Conservation (phyloP, 768 basidiomycete species). For the Asterophora lycoperdoides region DNA sequence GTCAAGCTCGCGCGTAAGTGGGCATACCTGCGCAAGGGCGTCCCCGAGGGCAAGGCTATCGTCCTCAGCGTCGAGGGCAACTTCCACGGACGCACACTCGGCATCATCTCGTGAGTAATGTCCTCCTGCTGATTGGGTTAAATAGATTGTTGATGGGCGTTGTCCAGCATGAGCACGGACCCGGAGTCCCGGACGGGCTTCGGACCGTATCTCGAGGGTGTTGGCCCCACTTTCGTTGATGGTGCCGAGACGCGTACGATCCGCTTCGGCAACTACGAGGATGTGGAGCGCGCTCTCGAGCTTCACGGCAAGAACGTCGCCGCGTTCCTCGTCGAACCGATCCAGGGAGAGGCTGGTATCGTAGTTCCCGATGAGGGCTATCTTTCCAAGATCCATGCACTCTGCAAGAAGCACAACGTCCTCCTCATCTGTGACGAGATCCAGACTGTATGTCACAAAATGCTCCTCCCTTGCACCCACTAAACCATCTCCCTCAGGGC, state of each 20-base stretch:
- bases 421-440: conserved; percentile 98
- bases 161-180: conserved; percentile 85
- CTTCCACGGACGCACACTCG: conserved; percentile 93
- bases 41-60: conserved; percentile 77
- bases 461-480: too few relatives aligned
- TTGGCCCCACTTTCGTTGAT: conserved; percentile 75
- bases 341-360: conserved; percentile 98
- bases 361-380: conserved; percentile 90
- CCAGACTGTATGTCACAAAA: conserved; percentile 80
- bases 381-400: conserved; percentile 64
- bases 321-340: conserved; percentile 94
- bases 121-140: too few relatives aligned
- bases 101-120: conserved; percentile 66
- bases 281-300: conserved; percentile 78
- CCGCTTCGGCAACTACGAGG: conserved; percentile 78
- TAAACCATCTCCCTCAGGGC: conserved; percentile 45
- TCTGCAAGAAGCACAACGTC: conserved; percentile 92
- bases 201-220: conserved; percentile 83
- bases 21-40: conserved; percentile 88
- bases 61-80: conserved; percentile 85
- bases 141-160: conserved; percentile 3
- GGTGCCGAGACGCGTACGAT: conserved; percentile 54
- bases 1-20: conserved; percentile 95
- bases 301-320: conserved; percentile 79
- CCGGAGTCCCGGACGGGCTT: conserved; percentile 84